These are phyloP conservation scores for Coemansia biformis DNA, from an alignment of 192 early-diverging fungal species.

Conservation along the genomic window DNA sequence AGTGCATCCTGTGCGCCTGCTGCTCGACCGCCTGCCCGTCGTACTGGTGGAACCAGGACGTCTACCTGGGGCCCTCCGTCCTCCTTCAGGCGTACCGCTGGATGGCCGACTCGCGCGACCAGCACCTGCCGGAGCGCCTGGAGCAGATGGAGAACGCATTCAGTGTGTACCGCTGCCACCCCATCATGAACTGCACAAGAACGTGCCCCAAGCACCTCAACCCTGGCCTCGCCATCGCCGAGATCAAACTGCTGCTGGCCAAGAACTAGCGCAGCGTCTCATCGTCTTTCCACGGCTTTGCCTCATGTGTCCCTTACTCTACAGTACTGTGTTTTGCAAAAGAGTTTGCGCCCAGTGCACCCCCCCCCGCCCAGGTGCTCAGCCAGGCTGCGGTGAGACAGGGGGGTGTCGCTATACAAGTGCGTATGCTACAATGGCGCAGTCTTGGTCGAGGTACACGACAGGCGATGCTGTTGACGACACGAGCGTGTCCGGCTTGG, in stretches of 20 bases:
- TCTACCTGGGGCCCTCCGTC: conserved; percentile 92
- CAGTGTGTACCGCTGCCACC: conserved; percentile 98
- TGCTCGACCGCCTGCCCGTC: conserved; percentile 94
- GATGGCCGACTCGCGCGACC: conserved; percentile 97
- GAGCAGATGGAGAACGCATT: conserved; percentile 87
- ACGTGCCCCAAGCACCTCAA: conserved; percentile 98
- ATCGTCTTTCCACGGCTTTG: background rate
- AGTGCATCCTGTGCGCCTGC: conserved; percentile 97
- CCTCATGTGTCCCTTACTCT: too few relatives aligned
- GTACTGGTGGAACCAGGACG: conserved; percentile 97
- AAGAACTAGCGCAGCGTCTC: conserved; percentile 31
- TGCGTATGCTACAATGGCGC: conserved; percentile 10
- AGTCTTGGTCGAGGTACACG: conserved; percentile 25
- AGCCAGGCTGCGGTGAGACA: too few relatives aligned
- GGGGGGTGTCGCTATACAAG: background rate
- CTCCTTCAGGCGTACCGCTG: conserved; percentile 98
- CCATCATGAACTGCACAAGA: conserved; percentile 97
- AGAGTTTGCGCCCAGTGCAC: too few relatives aligned
- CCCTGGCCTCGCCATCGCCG: conserved; percentile 92
- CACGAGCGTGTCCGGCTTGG: too few relatives aligned
- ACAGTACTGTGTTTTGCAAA: too few relatives aligned
- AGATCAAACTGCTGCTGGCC: conserved; percentile 94
- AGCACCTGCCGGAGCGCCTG: conserved; percentile 80
- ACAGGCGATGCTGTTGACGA: too few relatives aligned
- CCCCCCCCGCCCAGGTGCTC: too few relatives aligned